Evolutionary conservation across 2,329 filamentous ascomycete genomes (phyloP), one percentile per base, ranked within the genome.

Genomic region (Cladophialophora chaetospira): DNA sequence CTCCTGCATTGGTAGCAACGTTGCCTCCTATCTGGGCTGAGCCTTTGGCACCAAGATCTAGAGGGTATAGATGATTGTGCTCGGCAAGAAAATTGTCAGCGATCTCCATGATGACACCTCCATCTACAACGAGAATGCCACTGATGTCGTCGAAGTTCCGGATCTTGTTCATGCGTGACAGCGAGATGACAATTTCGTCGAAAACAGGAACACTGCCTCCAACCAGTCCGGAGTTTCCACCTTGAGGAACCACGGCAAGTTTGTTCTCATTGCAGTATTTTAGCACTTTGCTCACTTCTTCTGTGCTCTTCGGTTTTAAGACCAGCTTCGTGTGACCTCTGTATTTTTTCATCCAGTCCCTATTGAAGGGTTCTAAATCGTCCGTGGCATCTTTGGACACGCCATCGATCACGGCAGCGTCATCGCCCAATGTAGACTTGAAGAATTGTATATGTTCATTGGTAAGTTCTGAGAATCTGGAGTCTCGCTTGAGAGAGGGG

Each of bases 271-370:
- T 97, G 82, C 94, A 99, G 80, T 97, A 97, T 72, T 88, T 87
- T 66, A 99, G 75, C 58, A 97, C 87, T 75, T 88, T 83, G 82
- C 91, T 96, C 67, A 97, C 89, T 74, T 99, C 88, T 67, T 93
- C 86, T 0, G 90, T 93, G 13, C 84, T 88, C 49, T 82, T 83
- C 9, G 94, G 94, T 75, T 91, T 95, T 61, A 99, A 77, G 3
- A 97, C 91, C 23, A 99, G 78, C 69, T 87, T 85, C 60, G 89
- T 86, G 74, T 97, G 91, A 26, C 94, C 95, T 60, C 89, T 87
- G 78, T 96, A 99, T 77, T 99, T 99, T 74, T 89, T 87, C 92
- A 99, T 97, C 94, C 95, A 99, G 76, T 99, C 94, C 70, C 87
- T 85, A 75, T 99, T 99, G 81, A 91, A 99, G 5, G 89, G 83